Evolutionary conservation across 2,329 filamentous ascomycete genomes (phyloP), one percentile per base, ranked within the genome.

Genomic region (Xylariaceae sp.): DNA sequence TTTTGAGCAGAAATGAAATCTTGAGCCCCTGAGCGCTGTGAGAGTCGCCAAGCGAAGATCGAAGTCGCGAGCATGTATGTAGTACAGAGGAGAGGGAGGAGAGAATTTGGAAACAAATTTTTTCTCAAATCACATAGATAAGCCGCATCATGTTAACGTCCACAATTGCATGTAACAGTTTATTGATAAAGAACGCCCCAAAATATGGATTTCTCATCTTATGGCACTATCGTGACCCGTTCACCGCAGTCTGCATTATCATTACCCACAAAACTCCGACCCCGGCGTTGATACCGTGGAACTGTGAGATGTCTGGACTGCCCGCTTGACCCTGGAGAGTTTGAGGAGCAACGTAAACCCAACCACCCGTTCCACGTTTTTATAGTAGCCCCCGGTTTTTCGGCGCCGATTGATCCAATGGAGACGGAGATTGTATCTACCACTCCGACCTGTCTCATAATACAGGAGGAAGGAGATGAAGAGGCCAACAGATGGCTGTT

Each of bases 231-330:
- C 42, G 16, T 15, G 21, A 47, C 42, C 35, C 27, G 20, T 21
- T 45, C 33, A 35, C n/a, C 27, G 29, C 18, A n/a, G n/a, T n/a
- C n/a, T n/a, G n/a, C n/a, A n/a, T n/a, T n/a, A n/a, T 13, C 29
- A 44, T 30, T 50, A 45, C 52, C 52, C 52, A 51, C 41, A 43
- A 43, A 27, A 47, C 24, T 37, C 48, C 53, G 53, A 55, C 42
- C 42, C 21, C 53, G 53, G 53, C 39, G 26, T 37, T 36, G 23
- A 33, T 32, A 29, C 53, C 30, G 42, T 27, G 8, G 24, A 16
- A 35, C 23, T 33, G 45, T 37, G 50, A 29, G 53, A 21, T 50
- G 30, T 23, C 47, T 37, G 15, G 27, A n/a, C 18, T 39, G 30
- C 15, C 42, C 36, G 41, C 42, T n/a, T 39, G 15, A n/a, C n/a